These are phyloP conservation scores for Phytophthora tentaculata DNA, from an alignment of 352 stramenopile genomes.

Conservation along the genomic window DNA sequence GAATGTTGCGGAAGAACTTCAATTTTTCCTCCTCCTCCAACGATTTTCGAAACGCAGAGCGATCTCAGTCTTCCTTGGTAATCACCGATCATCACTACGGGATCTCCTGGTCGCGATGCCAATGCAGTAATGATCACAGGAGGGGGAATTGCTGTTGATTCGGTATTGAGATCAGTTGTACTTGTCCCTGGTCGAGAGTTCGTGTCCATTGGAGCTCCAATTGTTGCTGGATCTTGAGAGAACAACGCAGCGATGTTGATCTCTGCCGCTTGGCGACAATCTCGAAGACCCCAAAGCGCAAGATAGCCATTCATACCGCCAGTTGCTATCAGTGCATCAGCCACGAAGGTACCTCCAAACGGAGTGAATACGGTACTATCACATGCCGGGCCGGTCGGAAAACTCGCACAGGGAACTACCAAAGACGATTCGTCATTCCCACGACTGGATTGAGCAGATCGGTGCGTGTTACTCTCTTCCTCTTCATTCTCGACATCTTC, in stretches of 20 bases:
- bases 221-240: constrained; percentile 23
- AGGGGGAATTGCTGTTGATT: neutral
- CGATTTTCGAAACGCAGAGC: constrained; percentile 57
- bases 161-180: constrained; percentile 4
- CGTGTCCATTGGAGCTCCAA: neutral
- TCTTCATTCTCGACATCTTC: constrained; percentile 70
- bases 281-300: constrained; percentile 59
- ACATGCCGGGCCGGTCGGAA: constrained; percentile 56
- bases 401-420: constrained; percentile 53
- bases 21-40: constrained; percentile 47
- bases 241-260: constrained; percentile 53
- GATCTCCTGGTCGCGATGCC: constrained; percentile 52
- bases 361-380: constrained; percentile 60
- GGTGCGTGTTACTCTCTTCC: constrained; percentile 33
- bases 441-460: constrained; percentile 1
- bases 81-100: constrained; percentile 69
- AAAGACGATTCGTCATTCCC: constrained; percentile 32
- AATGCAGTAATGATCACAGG: constrained; percentile 55
- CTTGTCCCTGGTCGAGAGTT: constrained; percentile 24
- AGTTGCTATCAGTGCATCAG: constrained; percentile 57
- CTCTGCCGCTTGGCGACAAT: constrained; percentile 50
- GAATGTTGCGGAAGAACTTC: constrained; percentile 76
- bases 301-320: constrained; percentile 55
- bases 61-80: constrained; percentile 61
- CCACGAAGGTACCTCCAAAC: constrained; percentile 49